phyloP scores from a whole-genome alignment of 345 rosid species.

The Viola odorata region DNA sequence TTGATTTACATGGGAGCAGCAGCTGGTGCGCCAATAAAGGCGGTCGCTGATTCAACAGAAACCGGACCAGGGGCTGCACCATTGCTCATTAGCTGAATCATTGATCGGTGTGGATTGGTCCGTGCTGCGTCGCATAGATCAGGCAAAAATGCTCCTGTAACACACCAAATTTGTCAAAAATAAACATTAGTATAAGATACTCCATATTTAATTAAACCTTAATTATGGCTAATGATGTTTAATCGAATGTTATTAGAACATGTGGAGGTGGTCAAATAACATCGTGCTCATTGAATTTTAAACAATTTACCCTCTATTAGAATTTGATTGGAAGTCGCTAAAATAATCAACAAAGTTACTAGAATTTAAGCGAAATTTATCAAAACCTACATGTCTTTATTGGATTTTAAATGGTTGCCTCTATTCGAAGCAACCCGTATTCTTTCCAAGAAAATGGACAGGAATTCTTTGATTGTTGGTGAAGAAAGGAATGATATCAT shows the following conservation, averaged over 20 bases:
- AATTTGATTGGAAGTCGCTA: background rate
- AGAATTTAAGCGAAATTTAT: too few species aligned
- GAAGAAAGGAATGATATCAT: background rate
- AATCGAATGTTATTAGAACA: too few species aligned
- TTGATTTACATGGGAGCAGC: constrained; percentile 8
- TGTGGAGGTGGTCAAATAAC: too few species aligned
- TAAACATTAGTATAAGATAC: constrained; percentile 5
- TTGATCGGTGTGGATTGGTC: constrained; percentile 61
- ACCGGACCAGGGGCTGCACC: constrained; percentile 43
- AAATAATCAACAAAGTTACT: background rate
- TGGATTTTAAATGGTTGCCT: background rate
- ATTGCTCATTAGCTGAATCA: constrained; percentile 65
- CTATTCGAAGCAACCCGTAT: too few species aligned
- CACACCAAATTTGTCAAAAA: constrained; percentile 2
- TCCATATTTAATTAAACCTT: too few species aligned
- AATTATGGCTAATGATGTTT: too few species aligned
- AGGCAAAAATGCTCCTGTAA: constrained; percentile 81
- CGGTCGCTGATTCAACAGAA: background rate
- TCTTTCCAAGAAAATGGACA: too few species aligned
- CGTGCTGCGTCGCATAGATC: constrained; percentile 63
- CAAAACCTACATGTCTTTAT: too few species aligned
- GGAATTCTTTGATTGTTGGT: constrained; percentile 20
- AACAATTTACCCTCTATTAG: background rate
- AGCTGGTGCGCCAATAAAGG: constrained; percentile 18
- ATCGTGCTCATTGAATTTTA: too few species aligned